Evolutionary conservation across 495 filamentous ascomycete genomes (phyloP).

Genomic region (Aspergillus saccharolyticus): DNA sequence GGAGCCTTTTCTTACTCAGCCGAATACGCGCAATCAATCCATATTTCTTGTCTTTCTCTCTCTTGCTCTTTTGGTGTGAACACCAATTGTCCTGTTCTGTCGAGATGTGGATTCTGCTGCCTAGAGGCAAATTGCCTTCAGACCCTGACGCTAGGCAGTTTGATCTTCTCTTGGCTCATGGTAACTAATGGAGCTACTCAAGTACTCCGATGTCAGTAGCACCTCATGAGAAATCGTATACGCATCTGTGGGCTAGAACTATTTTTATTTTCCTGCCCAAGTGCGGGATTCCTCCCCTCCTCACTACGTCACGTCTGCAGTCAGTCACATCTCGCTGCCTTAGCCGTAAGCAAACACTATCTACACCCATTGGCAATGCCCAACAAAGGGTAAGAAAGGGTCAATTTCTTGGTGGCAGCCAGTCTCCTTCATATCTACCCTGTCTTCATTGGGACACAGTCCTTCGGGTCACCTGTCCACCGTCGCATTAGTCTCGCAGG

Average conservation of each 20-base stretch:
- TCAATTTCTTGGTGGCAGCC: not conserved
- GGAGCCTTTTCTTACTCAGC: conserved; percentile 9
- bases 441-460: not conserved
- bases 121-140: not conserved
- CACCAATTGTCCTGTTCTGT: not conserved
- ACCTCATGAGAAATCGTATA: not conserved
- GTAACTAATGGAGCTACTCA: too few relatives aligned
- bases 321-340: not conserved
- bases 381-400: not conserved
- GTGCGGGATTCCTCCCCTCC: not conserved
- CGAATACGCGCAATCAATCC: conserved; percentile 20
- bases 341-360: not conserved
- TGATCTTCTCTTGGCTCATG: not conserved
- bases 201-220: too few relatives aligned
- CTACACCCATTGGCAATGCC: not conserved
- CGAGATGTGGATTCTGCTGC: not conserved
- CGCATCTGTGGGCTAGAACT: not conserved
- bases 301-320: not conserved
- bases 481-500: not conserved
- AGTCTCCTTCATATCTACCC: not conserved
- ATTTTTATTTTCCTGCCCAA: not conserved
- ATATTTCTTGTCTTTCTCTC: conserved; percentile 7
- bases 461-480: not conserved
- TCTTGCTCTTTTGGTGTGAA: not conserved
- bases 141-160: not conserved